A percentile compares a stretch with the other conserved stretches of the same genome.
Evolutionary conservation across 805 yeast genomes (phyloP).

Genomic region (Pichia phayaonensis): DNA sequence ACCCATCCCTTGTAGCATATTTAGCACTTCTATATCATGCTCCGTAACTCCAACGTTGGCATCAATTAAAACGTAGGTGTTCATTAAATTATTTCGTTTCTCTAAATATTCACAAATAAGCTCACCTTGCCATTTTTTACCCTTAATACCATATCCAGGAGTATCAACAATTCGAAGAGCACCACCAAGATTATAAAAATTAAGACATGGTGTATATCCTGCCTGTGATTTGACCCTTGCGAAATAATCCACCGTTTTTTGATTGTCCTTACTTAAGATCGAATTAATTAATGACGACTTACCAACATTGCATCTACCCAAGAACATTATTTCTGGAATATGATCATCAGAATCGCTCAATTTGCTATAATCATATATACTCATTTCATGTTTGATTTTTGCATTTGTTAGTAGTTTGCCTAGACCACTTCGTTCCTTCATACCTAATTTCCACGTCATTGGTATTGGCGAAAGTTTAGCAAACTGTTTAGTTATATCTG

Average conservation of each 20-base stretch:
- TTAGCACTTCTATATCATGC: conserved; percentile 48
- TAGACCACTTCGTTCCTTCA: conserved; percentile 4
- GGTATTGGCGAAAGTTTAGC: conserved; percentile 9
- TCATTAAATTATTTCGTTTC: conserved; percentile 43
- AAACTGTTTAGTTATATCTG: conserved; percentile 13
- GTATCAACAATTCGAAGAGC: conserved; percentile 66
- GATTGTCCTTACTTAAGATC: conserved; percentile 36
- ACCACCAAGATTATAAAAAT: conserved; percentile 62
- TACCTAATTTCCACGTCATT: conserved; percentile 1
- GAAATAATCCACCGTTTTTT: conserved; percentile 17
- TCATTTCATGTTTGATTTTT: conserved; percentile 50
- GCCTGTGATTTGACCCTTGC: conserved; percentile 37
- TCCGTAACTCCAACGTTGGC: conserved; percentile 51
- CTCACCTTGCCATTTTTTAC: conserved; percentile 60
- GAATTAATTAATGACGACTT: conserved; percentile 71
- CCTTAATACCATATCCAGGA: conserved; percentile 85
- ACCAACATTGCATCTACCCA: conserved; percentile 83
- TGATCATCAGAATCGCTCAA: neutral
- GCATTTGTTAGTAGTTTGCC: conserved; percentile 40
- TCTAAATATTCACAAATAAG: conserved; percentile 56
- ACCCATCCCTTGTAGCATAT: conserved; percentile 44
- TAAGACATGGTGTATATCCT: conserved; percentile 51
- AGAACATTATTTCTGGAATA: conserved; percentile 66
- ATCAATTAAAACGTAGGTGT: conserved; percentile 56
- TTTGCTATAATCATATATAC: conserved; percentile 36